Base-by-base conservation (phyloP, 164 flowering plant species). In the Nymphaea thermarum region DNA sequence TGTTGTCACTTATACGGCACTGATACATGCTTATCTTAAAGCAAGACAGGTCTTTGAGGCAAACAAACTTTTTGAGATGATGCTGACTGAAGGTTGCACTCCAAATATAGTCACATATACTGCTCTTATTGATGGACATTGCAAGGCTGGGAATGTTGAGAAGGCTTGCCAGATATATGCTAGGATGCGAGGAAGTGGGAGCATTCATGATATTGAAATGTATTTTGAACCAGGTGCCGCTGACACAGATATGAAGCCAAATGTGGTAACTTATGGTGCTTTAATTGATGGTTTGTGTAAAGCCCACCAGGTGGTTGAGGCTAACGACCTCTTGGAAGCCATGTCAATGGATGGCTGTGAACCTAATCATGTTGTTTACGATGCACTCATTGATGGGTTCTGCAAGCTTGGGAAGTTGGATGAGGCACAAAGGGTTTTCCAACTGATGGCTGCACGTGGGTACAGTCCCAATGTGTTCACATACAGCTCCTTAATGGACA, bases 381-480 rank as follows among this genome's bases (percentile, higher is more conserved):
- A 87, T 83, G 90, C 98, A 69, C 91, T 93, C 59, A 90, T 93
- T 66, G 97, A 93, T 84, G 96, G 98, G 43, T 85, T 89, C 71
- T 91, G 97, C 82, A 90, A 93, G 82, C 83, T 67, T 72, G 98
- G 98, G 42, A 89, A 85, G 75, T 78, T 93, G 51, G 96, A 93
- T 60, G 92, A 89, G 77, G 96, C 98, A 55, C 91, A 71, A 81
- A 14, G 80, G 67, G 86, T 93, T 36, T 83, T 84, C 73, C 45
- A 79, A 64, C 82, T 78, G 80, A 90, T 93, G 97, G 82, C 83
- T 16, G 85, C 82, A 72, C 74, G 73, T 71, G 98, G 96, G 17
- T 86, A 77, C 62, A 77, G 73, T 70, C 92, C 96, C 45, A 84
- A 72, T 77, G 81, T 86, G 55, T 84, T 79, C 73, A 87, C 96